These are phyloP conservation scores for Phytophthora sansomeana DNA, from an alignment of 352 stramenopile species.

Conservation along the genomic window DNA sequence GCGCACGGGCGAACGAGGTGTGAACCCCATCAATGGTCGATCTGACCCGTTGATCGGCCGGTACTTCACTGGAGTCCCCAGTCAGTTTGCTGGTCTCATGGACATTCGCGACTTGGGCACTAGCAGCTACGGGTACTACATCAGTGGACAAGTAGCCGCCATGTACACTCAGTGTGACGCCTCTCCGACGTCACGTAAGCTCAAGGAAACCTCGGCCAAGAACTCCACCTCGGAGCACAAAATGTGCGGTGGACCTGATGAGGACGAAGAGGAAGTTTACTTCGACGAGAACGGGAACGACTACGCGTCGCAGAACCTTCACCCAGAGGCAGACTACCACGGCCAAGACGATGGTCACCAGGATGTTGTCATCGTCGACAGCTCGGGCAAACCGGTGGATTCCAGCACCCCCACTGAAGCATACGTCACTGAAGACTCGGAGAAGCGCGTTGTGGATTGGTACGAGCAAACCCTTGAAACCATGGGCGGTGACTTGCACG, in stretches of 20 bases:
- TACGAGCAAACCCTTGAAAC: constrained; percentile 50
- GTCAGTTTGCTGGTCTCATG: constrained; percentile 55
- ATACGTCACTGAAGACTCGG: constrained; percentile 41
- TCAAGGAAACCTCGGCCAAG: constrained; percentile 21
- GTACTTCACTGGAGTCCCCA: constrained; percentile 49
- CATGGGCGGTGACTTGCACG: constrained; percentile 41
- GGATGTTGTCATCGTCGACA: constrained; percentile 25
- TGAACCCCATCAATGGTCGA: constrained; percentile 43
- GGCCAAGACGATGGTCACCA: constrained; percentile 33
- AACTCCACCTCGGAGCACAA: constrained; percentile 13
- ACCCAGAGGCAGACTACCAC: constrained; percentile 29
- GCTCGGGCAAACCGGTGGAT: constrained; percentile 16
- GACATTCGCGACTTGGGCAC: constrained; percentile 53
- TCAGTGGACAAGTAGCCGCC: constrained; percentile 49
- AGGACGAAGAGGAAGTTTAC: constrained; percentile 7
- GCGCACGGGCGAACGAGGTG: constrained; percentile 47
- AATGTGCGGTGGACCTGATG: constrained; percentile 20
- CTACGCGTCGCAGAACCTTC: constrained; percentile 34
- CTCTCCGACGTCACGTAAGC: constrained; percentile 27
- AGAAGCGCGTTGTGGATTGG: constrained; percentile 49
- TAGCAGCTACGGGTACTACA: constrained; percentile 64
- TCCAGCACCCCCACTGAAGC: constrained; percentile 17
- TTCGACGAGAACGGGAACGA: constrained; percentile 15
- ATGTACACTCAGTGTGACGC: constrained; percentile 56
- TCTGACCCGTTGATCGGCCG: constrained; percentile 39